Evolutionary conservation across 306 rosid species (phyloP), one percentile per base, ranked within the genome.

Genomic region (Lotus japonicus): DNA sequence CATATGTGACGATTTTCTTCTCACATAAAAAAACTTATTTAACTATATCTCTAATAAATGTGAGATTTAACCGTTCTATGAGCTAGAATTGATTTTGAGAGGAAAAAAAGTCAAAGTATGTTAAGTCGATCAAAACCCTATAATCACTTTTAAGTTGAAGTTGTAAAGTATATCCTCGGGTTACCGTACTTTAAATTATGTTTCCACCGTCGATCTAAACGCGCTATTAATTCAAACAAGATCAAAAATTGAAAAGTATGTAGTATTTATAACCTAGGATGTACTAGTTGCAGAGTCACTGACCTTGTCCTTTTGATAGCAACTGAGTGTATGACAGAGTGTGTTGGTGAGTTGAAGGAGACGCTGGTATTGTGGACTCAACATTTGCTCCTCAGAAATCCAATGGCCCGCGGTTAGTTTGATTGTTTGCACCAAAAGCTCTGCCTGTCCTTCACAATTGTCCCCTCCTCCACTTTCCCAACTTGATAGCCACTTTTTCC

Each of bases 401-500:
- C 75, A 61, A 58, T 77, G 63, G 65, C 90, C 88, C 2, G 83
- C 77, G 64, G 77, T 85, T 5, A 81, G 86, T 80, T 85, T 95
- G 80, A 95, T 79, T 72, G 75, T 85, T 46, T 81, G 71, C 55
- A 79, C 95, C 64, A 91, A 70, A 33, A 95, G 80, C 76, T 87
- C 87, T 39, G 88, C 99, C 69, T 85, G 79, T 67, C 73, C 95
- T 72, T 26, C 31, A 41, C 82, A 66, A 68, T 31, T 73, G 77
- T 84, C 89, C 17, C 87, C 96, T 74, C 77, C 96, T 74, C 77
- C 88, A 4, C 61, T 76, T 64, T 80, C 64, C 96, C 99, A 91
- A 70, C 79, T 84, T 43, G 82, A 54, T 38, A 95, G 75, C 97
- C 96, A 95, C 58, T 87, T 84, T 68, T 75, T 73, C 99, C 97